Percentiles rank a stretch among this genome's conserved stretches.
phyloP scores from a whole-genome alignment of 192 early-diverging fungal genomes.

The Backusella sp. region DNA sequence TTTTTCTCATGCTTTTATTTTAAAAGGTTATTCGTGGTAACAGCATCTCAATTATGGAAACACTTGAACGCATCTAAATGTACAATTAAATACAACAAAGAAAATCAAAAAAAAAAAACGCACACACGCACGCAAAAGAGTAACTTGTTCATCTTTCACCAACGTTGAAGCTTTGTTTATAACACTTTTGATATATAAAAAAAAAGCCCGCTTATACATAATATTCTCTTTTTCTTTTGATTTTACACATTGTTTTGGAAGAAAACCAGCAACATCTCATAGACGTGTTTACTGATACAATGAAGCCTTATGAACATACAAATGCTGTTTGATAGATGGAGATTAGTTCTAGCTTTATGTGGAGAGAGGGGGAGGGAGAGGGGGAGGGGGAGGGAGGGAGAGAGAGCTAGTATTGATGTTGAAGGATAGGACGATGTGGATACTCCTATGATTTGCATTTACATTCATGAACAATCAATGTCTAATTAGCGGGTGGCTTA shows the following conservation, averaged over 20 bases:
- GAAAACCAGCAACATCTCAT: too few relatives aligned
- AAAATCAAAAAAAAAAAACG: not conserved
- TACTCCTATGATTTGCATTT: too few relatives aligned
- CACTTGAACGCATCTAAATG: slow-evolving; percentile 60
- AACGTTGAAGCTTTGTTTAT: not conserved
- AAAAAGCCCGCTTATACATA: not conserved
- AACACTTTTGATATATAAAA: not conserved
- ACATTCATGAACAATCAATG: too few relatives aligned
- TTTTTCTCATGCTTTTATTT: not conserved
- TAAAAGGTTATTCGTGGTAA: slow-evolving; percentile 70
- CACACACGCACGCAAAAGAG: slow-evolving; percentile 3
- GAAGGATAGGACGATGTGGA: too few relatives aligned
- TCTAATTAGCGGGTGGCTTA: too few relatives aligned
- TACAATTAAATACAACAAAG: not conserved
- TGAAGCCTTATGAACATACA: too few relatives aligned
- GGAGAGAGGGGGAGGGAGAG: too few relatives aligned
- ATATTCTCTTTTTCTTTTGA: not conserved
- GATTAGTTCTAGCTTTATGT: too few relatives aligned
- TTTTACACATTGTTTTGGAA: not conserved
- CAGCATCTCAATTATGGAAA: slow-evolving; percentile 70
- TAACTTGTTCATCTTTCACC: not conserved
- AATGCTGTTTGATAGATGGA: too few relatives aligned
- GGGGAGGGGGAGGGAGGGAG: too few relatives aligned
- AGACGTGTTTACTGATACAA: too few relatives aligned
- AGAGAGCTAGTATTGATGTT: too few relatives aligned